phyloP scores from a whole-genome alignment of 73 alveolate species.

The Urostyla sp. region DNA sequence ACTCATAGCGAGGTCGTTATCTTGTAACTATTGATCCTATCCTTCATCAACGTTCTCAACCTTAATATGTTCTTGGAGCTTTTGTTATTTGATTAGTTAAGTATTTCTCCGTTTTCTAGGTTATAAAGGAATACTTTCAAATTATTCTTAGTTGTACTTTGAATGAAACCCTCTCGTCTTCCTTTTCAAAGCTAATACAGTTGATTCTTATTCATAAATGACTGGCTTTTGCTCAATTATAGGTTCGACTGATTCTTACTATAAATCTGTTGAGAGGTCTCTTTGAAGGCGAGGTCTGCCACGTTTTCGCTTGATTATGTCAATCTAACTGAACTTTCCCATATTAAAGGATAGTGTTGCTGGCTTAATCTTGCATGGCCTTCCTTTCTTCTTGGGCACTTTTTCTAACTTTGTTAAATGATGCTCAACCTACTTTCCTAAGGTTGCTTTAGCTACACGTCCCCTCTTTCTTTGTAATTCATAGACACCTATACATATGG shows the following conservation, averaged over 20 bases:
- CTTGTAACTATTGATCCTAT: background rate
- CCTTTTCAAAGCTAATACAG: background rate
- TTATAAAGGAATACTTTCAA: background rate
- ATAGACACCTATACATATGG: no score
- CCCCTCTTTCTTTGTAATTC: no score
- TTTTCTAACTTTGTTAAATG: background rate
- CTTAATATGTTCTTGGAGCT: background rate
- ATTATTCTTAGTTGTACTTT: constrained; percentile 1
- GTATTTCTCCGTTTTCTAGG: background rate
- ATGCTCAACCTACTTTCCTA: background rate
- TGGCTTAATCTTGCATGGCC: background rate
- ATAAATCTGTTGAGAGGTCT: no score
- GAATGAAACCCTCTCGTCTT: constrained; percentile 25
- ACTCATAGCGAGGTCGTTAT: background rate
- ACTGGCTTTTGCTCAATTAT: background rate
- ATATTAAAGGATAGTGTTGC: background rate
- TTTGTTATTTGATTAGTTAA: background rate
- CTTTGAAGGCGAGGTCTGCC: constrained; percentile 25
- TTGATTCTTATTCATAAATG: background rate
- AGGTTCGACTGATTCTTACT: background rate
- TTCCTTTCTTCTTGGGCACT: background rate
- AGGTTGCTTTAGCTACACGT: background rate
- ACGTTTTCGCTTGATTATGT: constrained; percentile 3
- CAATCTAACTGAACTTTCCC: no score
- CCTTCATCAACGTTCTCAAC: background rate